These are phyloP conservation scores for Zizania latifolia DNA, from an alignment of 176 grass and related monocot species.

Conservation along the genomic window DNA sequence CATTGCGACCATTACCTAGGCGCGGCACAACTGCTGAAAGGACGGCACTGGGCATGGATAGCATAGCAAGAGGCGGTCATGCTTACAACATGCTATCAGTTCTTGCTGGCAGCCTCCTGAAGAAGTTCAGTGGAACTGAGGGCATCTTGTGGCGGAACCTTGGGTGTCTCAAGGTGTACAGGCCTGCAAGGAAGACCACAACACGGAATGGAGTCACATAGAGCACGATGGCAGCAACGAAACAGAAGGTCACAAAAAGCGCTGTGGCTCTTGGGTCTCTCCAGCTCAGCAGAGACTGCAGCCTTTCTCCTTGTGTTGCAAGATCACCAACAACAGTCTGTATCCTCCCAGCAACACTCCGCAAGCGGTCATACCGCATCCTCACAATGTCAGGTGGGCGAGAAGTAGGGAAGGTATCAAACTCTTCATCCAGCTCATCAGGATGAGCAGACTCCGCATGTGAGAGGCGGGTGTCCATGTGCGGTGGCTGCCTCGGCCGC, in stretches of 20 bases:
- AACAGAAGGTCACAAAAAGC: constrained; percentile 9
- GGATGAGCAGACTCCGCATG: not conserved
- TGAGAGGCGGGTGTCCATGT: constrained; percentile 27
- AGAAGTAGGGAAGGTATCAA: constrained; percentile 8
- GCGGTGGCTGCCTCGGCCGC: constrained; percentile 1
- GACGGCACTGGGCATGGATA: not conserved
- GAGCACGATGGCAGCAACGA: not conserved
- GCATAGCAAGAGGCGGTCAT: not conserved
- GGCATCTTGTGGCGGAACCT: constrained; percentile 48
- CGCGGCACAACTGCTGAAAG: not conserved
- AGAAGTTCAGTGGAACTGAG: constrained; percentile 46
- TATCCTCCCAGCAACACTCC: constrained; percentile 22
- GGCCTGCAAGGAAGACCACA: constrained; percentile 32
- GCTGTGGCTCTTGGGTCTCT: constrained; percentile 2
- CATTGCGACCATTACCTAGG: not conserved
- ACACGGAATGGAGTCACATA: constrained; percentile 8
- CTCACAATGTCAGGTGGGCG: not conserved
- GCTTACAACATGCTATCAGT: constrained; percentile 23
- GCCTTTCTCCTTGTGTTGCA: constrained; percentile 13
- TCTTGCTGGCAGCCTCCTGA: constrained; percentile 47
- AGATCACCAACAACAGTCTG: constrained; percentile 8
- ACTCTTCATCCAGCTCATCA: constrained; percentile 33
- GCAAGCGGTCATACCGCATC: constrained; percentile 12
- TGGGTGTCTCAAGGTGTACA: constrained; percentile 43
- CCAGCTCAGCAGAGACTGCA: constrained; percentile 20